Percentiles rank a stretch among this genome's conserved stretches.
phyloP scores from a whole-genome alignment of 495 filamentous ascomycete species.

The Hypoxylon lenormandii region DNA sequence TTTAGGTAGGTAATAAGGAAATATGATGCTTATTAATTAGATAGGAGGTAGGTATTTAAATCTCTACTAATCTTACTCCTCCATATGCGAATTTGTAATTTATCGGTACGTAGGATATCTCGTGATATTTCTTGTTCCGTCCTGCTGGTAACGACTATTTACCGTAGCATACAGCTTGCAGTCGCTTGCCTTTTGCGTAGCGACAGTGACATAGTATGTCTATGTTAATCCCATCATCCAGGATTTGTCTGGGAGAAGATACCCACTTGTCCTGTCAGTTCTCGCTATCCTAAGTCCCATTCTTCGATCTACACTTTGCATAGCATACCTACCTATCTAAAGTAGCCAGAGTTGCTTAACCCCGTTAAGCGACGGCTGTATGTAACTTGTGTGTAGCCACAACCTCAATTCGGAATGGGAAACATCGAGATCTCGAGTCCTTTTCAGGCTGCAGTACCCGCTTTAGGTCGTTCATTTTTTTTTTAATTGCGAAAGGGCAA shows the following conservation, averaged over 20 bases:
- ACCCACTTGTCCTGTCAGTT: slow-evolving; percentile 46
- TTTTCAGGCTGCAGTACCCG: slow-evolving; percentile 4
- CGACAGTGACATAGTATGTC: slow-evolving; percentile 12
- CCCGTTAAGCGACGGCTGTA: slow-evolving; percentile 22
- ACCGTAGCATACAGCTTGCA: slow-evolving; percentile 26
- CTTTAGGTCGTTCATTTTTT: not conserved
- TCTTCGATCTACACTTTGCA: slow-evolving; percentile 33
- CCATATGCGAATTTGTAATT: slow-evolving; percentile 3
- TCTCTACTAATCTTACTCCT: slow-evolving; percentile 2
- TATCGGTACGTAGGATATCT: slow-evolving; percentile 15
- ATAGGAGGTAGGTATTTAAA: not conserved
- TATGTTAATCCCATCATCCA: slow-evolving; percentile 22
- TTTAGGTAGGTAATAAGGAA: slow-evolving; percentile 30
- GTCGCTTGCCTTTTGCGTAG: slow-evolving; percentile 18
- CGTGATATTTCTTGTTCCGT: slow-evolving; percentile 33
- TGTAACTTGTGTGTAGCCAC: slow-evolving; percentile 18
- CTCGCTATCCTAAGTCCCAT: slow-evolving; percentile 28
- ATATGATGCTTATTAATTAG: slow-evolving; percentile 7
- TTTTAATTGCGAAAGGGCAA: slow-evolving; percentile 3
- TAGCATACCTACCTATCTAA: too few species aligned
- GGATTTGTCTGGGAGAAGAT: slow-evolving; percentile 18
- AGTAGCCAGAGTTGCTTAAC: slow-evolving; percentile 18
- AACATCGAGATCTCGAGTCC: slow-evolving; percentile 14
- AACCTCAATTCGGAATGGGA: slow-evolving; percentile 19
- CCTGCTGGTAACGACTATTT: slow-evolving; percentile 40